Base-by-base conservation (phyloP, 2,329 filamentous ascomycete species). In the Pseudopyrenochaeta lycopersici region DNA sequence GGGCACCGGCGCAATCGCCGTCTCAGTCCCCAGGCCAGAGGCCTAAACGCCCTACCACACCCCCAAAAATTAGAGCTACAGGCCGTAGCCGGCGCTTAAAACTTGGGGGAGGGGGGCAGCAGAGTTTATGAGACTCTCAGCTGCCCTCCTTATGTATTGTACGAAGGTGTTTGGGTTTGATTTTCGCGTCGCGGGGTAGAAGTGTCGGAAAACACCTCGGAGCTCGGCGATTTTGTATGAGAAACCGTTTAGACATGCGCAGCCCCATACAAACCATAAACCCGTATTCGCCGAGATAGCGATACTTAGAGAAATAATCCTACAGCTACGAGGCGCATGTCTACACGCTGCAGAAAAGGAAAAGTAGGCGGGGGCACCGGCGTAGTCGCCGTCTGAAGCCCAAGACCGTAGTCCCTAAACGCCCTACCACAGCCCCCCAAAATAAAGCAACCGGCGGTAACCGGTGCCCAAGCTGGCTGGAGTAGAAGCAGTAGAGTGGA, bases 91-190 rank as follows among this genome's bases (percentile, higher is more conserved):
- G 6, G 3, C 7, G 17, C 23, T 27, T 43, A 23, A 30, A 27
- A 29, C 17, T 15, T 15, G n/a, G 10, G 30, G 21, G 15, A 30
- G 27, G 23, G n/a, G 17, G 17, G 17, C 17, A 36, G n/a, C n/a
- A 36, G 5, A 30, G 17, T 43, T n/a, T n/a, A n/a, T 43, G 30
- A 17, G 14, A 29, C 29, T 18, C 29, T 33, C 32, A 44, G 10
- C 41, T 44, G 20, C 29, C 31, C 29, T 21, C 18, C 27, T 44
- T 44, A 44, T 44, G 32, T 44, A 44, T 17, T 44, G 21, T 33
- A 32, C 11, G 21, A 44, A 33, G 6, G 18, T 32, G 4, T 32
- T 33, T 33, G 32, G 15, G n/a, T 44, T 14, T 20, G 18, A 18
- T 33, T 33, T 44, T 44, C 14, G 14, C 12, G 18, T 31, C 20